Percentiles rank a stretch among this genome's conserved stretches.
Conservation (phyloP, 2,329 filamentous ascomycete species). For the Huntiella moniliformis region DNA sequence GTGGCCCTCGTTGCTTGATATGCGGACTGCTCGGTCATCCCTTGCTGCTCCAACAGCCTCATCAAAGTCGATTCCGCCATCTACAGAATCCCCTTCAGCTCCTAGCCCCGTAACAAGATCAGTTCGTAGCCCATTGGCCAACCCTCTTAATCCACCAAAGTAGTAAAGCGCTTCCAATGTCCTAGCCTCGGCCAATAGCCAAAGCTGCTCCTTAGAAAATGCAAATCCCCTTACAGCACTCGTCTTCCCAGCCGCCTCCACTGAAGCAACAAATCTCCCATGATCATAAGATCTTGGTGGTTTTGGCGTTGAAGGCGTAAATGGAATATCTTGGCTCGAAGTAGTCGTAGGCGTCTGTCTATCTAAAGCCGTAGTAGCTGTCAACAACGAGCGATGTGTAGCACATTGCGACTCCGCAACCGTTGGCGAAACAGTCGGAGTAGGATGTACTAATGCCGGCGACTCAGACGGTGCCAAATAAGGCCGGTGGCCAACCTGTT, state of each 20-base stretch:
- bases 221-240: conserved; percentile 21
- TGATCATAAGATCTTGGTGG: neutral
- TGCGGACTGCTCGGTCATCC: conserved; percentile 16
- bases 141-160: conserved; percentile 34
- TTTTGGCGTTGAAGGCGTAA: neutral
- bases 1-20: too few species aligned
- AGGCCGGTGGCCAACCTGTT: neutral
- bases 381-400: conserved; percentile 2
- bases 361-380: neutral
- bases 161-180: conserved; percentile 28
- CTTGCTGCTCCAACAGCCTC: conserved; percentile 26
- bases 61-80: conserved; percentile 28
- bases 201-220: conserved; percentile 33
- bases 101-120: conserved; percentile 29
- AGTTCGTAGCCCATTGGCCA: conserved; percentile 31
- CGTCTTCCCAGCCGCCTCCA: neutral
- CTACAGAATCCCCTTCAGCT: conserved; percentile 27
- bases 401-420: neutral
- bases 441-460: neutral
- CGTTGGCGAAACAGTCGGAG: conserved; percentile 3
- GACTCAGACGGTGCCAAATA: neutral
- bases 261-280: conserved; percentile 1
- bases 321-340: neutral
- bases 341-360: neutral
- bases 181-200: conserved; percentile 33